A percentile compares a stretch with the other conserved stretches of the same genome.
Conservation (phyloP, 2,329 filamentous ascomycete genomes). For the Alternaria longipes region DNA sequence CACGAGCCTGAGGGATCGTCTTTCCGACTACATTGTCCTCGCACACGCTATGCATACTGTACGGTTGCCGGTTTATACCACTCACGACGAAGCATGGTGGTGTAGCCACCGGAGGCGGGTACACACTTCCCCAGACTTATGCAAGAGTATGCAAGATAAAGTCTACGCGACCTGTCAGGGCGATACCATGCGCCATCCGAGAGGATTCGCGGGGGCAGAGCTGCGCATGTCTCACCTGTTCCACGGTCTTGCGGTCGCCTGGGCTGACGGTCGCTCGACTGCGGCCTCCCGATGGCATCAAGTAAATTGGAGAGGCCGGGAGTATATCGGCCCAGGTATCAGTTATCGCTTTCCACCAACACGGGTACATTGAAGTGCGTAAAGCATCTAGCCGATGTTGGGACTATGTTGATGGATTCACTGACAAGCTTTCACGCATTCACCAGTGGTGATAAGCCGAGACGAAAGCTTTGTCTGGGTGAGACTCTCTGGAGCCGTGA, state of each 20-base stretch:
- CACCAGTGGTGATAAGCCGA: background rate
- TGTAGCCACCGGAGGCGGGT: slow-evolving; percentile 27
- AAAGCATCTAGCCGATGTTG: slow-evolving; percentile 4
- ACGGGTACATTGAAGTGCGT: background rate
- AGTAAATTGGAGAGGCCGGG: background rate
- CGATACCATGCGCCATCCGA: slow-evolving; percentile 9
- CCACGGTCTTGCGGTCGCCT: slow-evolving; percentile 14
- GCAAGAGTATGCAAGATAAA: slow-evolving; percentile 15
- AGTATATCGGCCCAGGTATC: background rate
- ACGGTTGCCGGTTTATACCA: slow-evolving; percentile 26
- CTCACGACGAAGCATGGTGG: slow-evolving; percentile 21
- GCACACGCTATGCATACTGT: slow-evolving; percentile 20
- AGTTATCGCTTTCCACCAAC: background rate
- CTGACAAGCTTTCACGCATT: background rate
- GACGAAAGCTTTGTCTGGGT: background rate
- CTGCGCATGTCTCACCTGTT: slow-evolving; percentile 20
- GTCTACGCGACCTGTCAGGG: slow-evolving; percentile 26
- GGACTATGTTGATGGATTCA: slow-evolving; percentile 2
- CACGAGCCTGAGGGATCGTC: background rate
- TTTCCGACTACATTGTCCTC: slow-evolving; percentile 5
- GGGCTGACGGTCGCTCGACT: slow-evolving; percentile 12
- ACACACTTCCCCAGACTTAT: slow-evolving; percentile 28
- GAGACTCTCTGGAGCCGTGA: background rate
- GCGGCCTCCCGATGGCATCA: slow-evolving; percentile 1
- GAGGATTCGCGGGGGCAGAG: slow-evolving; percentile 1